Percentiles rank a stretch among this genome's conserved stretches.
These are phyloP conservation scores for Sistotremastrum suecicum DNA, from an alignment of 768 basidiomycete species.

Conservation along the genomic window DNA sequence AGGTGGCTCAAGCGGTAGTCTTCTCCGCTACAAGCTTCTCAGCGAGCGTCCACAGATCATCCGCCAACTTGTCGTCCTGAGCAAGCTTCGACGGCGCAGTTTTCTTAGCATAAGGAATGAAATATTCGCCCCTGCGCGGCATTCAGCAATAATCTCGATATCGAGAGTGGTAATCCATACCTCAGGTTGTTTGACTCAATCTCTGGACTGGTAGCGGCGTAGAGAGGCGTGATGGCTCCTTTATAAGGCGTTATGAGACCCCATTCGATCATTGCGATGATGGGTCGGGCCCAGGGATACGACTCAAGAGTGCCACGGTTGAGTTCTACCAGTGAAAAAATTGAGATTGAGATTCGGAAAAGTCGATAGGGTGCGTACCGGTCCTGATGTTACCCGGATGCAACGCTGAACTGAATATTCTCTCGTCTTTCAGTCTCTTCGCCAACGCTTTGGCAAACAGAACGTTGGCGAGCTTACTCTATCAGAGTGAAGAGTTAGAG, in stretches of 20 bases:
- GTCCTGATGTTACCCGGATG: too few relatives aligned
- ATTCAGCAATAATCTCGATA: too few relatives aligned
- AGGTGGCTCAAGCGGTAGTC: neutral
- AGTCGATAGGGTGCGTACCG: too few relatives aligned
- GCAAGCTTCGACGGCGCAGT: constrained; percentile 13
- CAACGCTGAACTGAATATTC: too few relatives aligned
- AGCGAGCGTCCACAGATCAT: constrained; percentile 18
- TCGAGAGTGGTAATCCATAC: too few relatives aligned
- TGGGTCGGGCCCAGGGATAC: neutral
- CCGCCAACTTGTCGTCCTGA: constrained; percentile 13
- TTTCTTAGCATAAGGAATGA: constrained; percentile 12
- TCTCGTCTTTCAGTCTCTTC: too few relatives aligned
- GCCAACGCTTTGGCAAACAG: constrained; percentile 8
- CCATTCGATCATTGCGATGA: neutral
- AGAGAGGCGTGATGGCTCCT: constrained; percentile 12
- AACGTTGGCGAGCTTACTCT: constrained; percentile 8
- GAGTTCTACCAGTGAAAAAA: neutral
- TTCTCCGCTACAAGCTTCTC: constrained; percentile 15
- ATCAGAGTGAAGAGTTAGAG: neutral
- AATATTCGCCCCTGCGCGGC: constrained; percentile 17
- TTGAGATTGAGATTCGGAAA: too few relatives aligned
- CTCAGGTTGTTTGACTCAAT: constrained; percentile 8
- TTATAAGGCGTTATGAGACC: neutral
- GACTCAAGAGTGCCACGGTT: neutral
- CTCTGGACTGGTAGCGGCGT: constrained; percentile 18